phyloP scores from a whole-genome alignment of 495 filamentous ascomycete genomes.

The Mytilinidion resinicola region DNA sequence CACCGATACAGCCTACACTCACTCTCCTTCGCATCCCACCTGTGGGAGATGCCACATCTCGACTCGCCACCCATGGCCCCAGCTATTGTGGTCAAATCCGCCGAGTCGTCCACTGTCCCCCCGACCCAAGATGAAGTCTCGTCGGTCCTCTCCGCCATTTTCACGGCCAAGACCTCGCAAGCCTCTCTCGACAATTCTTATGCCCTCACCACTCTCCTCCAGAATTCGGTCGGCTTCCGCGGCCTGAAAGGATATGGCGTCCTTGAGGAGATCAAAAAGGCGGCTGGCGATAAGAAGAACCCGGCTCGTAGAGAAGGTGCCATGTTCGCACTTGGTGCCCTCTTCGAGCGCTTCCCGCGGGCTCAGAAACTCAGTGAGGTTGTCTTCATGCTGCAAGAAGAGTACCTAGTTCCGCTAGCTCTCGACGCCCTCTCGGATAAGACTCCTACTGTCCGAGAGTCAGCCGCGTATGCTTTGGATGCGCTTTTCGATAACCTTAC shows the following conservation, averaged over 20 bases:
- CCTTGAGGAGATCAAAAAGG: conserved; percentile 68
- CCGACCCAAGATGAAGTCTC: conserved; percentile 68
- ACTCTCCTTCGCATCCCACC: not conserved
- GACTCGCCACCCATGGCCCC: conserved; percentile 53
- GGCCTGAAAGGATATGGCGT: conserved; percentile 72
- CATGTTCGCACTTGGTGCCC: conserved; percentile 87
- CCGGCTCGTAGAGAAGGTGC: conserved; percentile 78
- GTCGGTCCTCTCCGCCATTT: conserved; percentile 65
- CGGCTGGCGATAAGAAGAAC: conserved; percentile 90
- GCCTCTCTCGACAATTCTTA: conserved; percentile 83
- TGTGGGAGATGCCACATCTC: conserved; percentile 56
- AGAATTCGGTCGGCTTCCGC: conserved; percentile 69
- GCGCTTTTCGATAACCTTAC: conserved; percentile 72
- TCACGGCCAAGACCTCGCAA: conserved; percentile 74
- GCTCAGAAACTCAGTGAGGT: conserved; percentile 74
- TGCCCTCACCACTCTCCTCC: conserved; percentile 68
- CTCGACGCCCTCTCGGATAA: conserved; percentile 90
- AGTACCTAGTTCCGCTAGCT: conserved; percentile 61
- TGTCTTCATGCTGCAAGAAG: conserved; percentile 72
- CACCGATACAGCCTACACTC: not conserved
- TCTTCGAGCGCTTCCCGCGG: conserved; percentile 82
- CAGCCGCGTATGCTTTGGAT: conserved; percentile 90
- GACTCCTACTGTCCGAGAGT: conserved; percentile 76
- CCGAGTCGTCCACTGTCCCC: conserved; percentile 47
- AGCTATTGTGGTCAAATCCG: conserved; percentile 57